Conservation (phyloP, 2,329 filamentous ascomycete genomes). For the Curvularia sp. region DNA sequence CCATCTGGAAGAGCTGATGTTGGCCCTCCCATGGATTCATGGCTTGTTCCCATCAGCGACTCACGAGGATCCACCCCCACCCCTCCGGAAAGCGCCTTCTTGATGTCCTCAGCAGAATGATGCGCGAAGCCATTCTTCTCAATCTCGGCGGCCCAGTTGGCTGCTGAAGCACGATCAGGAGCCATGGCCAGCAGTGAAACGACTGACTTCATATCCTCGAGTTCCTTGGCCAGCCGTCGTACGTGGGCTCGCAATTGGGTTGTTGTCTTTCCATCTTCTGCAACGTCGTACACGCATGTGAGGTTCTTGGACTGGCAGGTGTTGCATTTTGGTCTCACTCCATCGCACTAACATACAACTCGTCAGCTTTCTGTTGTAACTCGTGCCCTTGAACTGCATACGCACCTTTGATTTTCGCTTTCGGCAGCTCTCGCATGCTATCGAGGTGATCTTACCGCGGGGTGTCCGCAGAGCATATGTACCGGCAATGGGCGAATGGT, state of each 20-base stretch:
- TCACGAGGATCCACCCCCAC: not conserved
- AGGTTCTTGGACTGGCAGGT: constrained; percentile 50
- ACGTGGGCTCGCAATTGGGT: constrained; percentile 49
- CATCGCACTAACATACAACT: constrained; percentile 40
- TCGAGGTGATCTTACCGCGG: constrained; percentile 50
- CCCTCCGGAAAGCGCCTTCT: constrained; percentile 45
- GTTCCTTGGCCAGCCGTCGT: constrained; percentile 46
- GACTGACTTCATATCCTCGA: constrained; percentile 51
- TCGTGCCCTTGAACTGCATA: not conserved
- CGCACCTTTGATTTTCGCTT: constrained; percentile 51
- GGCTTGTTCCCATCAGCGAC: constrained; percentile 19
- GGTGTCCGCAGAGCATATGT: constrained; percentile 48
- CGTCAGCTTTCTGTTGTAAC: constrained; percentile 18
- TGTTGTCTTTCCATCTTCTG: constrained; percentile 50
- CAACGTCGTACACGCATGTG: constrained; percentile 49
- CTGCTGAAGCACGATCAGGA: constrained; percentile 44
- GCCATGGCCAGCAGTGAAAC: constrained; percentile 46
- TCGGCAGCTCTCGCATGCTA: constrained; percentile 50
- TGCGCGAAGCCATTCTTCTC: constrained; percentile 49
- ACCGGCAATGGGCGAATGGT: constrained; percentile 47
- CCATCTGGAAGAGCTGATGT: constrained; percentile 30
- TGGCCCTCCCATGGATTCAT: constrained; percentile 34
- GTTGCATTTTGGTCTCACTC: constrained; percentile 49
- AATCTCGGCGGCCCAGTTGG: constrained; percentile 47
- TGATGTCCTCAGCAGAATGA: constrained; percentile 48